Evolutionary conservation across 2,329 filamentous ascomycete genomes (phyloP), one percentile per base, ranked within the genome.

Genomic region (Colletotrichum somersetense): DNA sequence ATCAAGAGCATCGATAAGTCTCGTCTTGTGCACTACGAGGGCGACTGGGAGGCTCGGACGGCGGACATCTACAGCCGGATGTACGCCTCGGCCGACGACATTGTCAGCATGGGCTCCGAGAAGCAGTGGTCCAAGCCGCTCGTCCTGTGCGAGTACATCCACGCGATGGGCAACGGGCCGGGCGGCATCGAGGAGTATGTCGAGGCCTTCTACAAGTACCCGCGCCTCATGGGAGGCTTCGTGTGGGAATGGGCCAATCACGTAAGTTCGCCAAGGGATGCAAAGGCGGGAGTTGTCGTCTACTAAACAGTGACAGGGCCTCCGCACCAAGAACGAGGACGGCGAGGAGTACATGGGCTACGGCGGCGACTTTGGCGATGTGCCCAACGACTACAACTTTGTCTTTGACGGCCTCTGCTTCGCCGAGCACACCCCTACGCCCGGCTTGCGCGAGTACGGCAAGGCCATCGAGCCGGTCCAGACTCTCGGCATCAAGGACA

Each of bases 91-190:
- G 80, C 90, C 0, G 82, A 86, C 78, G 78, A 79, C n/a, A 79
- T 85, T 72, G 78, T 81, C 40, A 78, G 80, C 26, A 77, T 82
- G 58, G 85, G 83, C 18, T 78, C 81, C 38, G 80, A 82, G 62
- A 78, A 79, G 23, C 78, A 82, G n/a, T 85, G 83, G 83, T 77
- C 81, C 50, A 88, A 91, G 78, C 90, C 89, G 0, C 82, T 92
- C 0, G 82, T 92, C 1, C 82, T 88, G 53, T 88, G 86, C 66
- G 88, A 90, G 71, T 89, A 83, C 70, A 82, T 82, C 0, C 87
- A 89, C 74, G 91, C 92, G 0, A 93, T 94, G 91, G 92, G 92
- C 0, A 93, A 93, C 70, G 91, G 91, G 0, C 91, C 91, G 0
- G 91, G 92, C 1, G 88, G 87, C 1, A 82, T 93, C 61, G 86